Evolutionary conservation across 345 rosid genomes (phyloP), one percentile per base, ranked within the genome.

Genomic region (Boechera stricta): DNA sequence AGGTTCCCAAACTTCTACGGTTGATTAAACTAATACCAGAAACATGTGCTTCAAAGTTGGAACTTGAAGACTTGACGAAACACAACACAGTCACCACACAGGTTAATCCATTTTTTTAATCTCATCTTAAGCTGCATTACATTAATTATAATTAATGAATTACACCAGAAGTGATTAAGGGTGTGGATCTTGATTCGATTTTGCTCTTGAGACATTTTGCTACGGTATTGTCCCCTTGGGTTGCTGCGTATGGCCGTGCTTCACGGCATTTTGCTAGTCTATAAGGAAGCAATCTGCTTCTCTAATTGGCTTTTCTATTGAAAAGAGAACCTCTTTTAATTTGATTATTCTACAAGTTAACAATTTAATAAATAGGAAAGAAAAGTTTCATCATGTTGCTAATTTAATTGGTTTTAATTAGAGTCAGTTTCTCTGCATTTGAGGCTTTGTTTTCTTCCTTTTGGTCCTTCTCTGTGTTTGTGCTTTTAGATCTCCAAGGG

Each of bases 1-100:
- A 86, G 93, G 88, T 82, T 84, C 82, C 84, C 84, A 82, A 84
- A 75, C 81, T 87, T 86, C 83, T 86, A 88, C 81, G 82, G 79
- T 83, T 69, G 72, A 78, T 73, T 80, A 72, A 77, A 62, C 18
- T 59, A 64, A 70, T 55, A 64, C 28, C 36, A 28, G 18, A 42
- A 70, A 57, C 79, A 73, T 81, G 74, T 71, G 82, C 71, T 72
- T 82, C 69, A 80, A 81, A 88, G 82, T 86, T 82, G 86, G 91
- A 83, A 86, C 88, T 87, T 88, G 90, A 83, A 52, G 83, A 77
- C 81, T 80, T 78, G 79, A 49, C 69, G 70, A 74, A 75, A 70
- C 72, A 80, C 54, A 73, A 58, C 53, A 57, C 71, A 70, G 76
- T 77, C 71, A 53, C 24, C 31, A 33, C 8, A 65, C 59, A 67